A percentile compares a stretch with the other conserved stretches of the same genome.
Conservation (phyloP, 495 filamentous ascomycete species). For the Penicillium pulvis region DNA sequence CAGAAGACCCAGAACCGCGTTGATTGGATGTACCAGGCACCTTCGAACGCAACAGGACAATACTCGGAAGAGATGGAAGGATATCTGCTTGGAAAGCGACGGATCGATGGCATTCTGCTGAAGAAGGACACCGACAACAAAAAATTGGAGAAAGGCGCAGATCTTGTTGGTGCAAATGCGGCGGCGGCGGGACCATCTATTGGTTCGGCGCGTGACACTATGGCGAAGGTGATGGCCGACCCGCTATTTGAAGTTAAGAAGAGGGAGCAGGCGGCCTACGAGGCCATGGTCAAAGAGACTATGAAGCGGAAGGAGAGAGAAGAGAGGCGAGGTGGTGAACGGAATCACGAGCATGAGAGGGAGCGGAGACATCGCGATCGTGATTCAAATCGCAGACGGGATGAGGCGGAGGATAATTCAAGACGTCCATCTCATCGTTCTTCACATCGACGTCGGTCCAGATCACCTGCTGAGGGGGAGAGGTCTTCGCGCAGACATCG, state of each 20-base stretch:
- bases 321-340: slow-evolving; percentile 45
- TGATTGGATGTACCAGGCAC: slow-evolving; percentile 97
- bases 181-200: slow-evolving; percentile 57
- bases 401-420: slow-evolving; percentile 32
- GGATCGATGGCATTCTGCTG: slow-evolving; percentile 81
- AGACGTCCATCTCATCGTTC: slow-evolving; percentile 27
- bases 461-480: slow-evolving; percentile 34
- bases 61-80: slow-evolving; percentile 93
- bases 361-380: slow-evolving; percentile 25
- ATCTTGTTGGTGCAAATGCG: slow-evolving; percentile 62
- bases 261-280: slow-evolving; percentile 87
- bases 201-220: slow-evolving; percentile 68
- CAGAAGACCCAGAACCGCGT: slow-evolving; percentile 73
- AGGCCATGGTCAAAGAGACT: slow-evolving; percentile 84
- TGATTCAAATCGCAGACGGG: slow-evolving; percentile 31
- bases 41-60: slow-evolving; percentile 74
- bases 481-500: slow-evolving; percentile 32
- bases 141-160: slow-evolving; percentile 79
- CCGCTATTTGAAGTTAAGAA: slow-evolving; percentile 90
- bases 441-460: slow-evolving; percentile 37
- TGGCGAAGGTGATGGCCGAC: slow-evolving; percentile 83
- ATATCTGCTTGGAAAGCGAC: slow-evolving; percentile 87
- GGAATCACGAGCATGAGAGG: slow-evolving; percentile 22
- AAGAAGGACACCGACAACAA: slow-evolving; percentile 75
- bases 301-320: slow-evolving; percentile 69